Conservation (phyloP, 1,284 basidiomycete species). For the Leccinum holopus region DNA sequence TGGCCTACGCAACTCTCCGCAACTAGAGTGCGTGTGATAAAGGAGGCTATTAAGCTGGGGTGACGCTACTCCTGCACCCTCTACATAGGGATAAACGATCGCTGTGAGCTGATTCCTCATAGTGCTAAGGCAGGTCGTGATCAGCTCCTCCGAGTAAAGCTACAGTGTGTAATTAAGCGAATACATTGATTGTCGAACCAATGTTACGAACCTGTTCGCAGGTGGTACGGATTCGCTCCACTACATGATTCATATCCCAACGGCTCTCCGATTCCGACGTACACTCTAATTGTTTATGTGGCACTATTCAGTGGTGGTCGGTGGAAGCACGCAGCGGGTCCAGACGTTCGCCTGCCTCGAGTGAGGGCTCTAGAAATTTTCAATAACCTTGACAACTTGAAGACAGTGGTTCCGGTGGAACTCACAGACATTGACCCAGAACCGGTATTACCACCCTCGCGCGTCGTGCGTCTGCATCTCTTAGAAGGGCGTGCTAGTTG, state of each 20-base stretch:
- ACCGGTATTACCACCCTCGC: conserved; percentile 38
- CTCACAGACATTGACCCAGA: conserved; percentile 47
- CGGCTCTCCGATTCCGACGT: too few relatives aligned
- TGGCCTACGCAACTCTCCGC: conserved; percentile 50
- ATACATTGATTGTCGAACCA: neutral
- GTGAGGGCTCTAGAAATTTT: conserved; percentile 74
- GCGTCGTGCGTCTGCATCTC: conserved; percentile 46
- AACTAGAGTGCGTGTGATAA: conserved; percentile 39
- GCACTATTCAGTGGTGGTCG: conserved; percentile 37
- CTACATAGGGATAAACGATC: conserved; percentile 86
- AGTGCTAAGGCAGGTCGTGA: conserved; percentile 72
- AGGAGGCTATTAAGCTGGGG: conserved; percentile 56
- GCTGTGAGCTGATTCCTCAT: conserved; percentile 80
- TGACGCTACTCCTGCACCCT: conserved; percentile 56
- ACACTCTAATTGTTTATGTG: too few relatives aligned
- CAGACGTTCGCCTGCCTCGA: conserved; percentile 69
- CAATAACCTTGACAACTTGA: conserved; percentile 56
- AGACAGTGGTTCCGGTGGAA: conserved; percentile 53
- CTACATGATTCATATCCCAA: too few relatives aligned
- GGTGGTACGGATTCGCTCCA: too few relatives aligned
- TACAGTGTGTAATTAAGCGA: conserved; percentile 31
- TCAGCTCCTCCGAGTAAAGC: conserved; percentile 91
- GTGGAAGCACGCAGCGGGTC: conserved; percentile 59
- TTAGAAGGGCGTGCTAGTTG: conserved; percentile 65
- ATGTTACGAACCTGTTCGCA: conserved; percentile 58